Evolutionary conservation across 2,329 filamentous ascomycete genomes (phyloP), one percentile per base, ranked within the genome.

Genomic region (Chrysoporthe puriensis): DNA sequence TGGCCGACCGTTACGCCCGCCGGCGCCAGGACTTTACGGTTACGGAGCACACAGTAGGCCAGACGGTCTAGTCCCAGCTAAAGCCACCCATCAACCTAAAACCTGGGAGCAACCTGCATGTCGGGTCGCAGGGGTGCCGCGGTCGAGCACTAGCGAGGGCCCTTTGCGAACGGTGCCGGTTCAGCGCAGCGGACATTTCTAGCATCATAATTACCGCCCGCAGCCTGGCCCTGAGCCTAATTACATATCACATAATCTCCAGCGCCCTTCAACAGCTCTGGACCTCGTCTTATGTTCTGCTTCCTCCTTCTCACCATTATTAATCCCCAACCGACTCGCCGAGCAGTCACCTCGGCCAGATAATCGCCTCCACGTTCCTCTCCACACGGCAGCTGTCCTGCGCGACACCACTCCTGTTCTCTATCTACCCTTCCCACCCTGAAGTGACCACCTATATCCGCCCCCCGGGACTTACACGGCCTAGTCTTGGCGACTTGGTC

Each of bases 171-270:
- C 68, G 68, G 68, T 61, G 65, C 62, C 65, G 62, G 66, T 44
- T 62, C 58, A 48, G 50, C 18, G 36, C 66, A 57, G 43, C 61
- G 63, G 61, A 59, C 67, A 62, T 57, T 57, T 44, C 62, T 59
- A 66, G 61, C 64, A 62, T 67, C 64, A 69, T 64, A 63, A 62
- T 66, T 65, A 62, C 66, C 57, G 60, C 46, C 57, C 57, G 50
- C 21, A 54, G 44, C 43, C 43, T 21, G n/a, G 57, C n/a, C 57
- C 57, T 34, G 62, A 69, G 60, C 67, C 62, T 40, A 69, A 69
- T 69, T 69, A 69, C 67, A 69, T 64, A 69, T 67, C 68, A 67
- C 64, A 69, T 69, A 67, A 67, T 70, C 64, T 66, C 67, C 62
- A 64, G 56, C 57, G 46, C 62, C 61, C 48, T 67, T 61, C 56